Evolutionary conservation across 495 filamentous ascomycete genomes (phyloP).

Genomic region (Pyrenopolyporus hunteri): DNA sequence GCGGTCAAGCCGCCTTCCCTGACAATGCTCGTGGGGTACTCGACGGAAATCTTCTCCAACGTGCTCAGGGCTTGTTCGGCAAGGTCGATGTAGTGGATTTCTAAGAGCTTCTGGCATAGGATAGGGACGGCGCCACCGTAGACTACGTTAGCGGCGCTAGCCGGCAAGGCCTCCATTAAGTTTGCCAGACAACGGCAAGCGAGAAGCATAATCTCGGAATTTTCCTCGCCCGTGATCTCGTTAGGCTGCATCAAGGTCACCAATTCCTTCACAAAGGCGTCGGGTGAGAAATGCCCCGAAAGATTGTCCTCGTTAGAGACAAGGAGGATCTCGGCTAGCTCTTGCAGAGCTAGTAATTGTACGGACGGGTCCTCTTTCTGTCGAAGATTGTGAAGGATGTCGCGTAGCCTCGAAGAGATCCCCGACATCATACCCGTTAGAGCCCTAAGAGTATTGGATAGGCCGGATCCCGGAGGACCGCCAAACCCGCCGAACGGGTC

Average conservation of each 20-base stretch:
- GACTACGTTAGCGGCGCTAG: constrained; percentile 92
- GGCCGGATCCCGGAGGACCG: constrained; percentile 60
- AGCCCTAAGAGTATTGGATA: constrained; percentile 84
- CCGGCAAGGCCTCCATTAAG: constrained; percentile 94
- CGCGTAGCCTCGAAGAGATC: constrained; percentile 76
- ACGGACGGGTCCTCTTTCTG: constrained; percentile 87
- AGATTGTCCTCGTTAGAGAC: constrained; percentile 97
- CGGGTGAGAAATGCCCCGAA: constrained; percentile 92
- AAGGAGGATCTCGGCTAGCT: constrained; percentile 89
- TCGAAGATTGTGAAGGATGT: constrained; percentile 81
- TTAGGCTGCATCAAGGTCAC: constrained; percentile 90
- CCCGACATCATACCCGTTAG: constrained; percentile 91
- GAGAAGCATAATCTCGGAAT: constrained; percentile 96
- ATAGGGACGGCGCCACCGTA: constrained; percentile 95
- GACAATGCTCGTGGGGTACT: constrained; percentile 95
- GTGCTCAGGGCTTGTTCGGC: constrained; percentile 97
- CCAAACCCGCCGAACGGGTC: constrained; percentile 84
- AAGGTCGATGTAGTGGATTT: constrained; percentile 95
- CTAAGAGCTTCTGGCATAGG: constrained; percentile 89
- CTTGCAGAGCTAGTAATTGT: constrained; percentile 90
- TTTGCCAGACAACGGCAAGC: constrained; percentile 97
- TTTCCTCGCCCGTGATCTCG: constrained; percentile 82
- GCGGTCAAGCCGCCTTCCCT: constrained; percentile 94
- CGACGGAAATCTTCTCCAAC: constrained; percentile 94
- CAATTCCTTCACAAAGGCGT: constrained; percentile 94